phyloP scores from a whole-genome alignment of 192 early-diverging fungal species.

The Umbelopsis isabellina region DNA sequence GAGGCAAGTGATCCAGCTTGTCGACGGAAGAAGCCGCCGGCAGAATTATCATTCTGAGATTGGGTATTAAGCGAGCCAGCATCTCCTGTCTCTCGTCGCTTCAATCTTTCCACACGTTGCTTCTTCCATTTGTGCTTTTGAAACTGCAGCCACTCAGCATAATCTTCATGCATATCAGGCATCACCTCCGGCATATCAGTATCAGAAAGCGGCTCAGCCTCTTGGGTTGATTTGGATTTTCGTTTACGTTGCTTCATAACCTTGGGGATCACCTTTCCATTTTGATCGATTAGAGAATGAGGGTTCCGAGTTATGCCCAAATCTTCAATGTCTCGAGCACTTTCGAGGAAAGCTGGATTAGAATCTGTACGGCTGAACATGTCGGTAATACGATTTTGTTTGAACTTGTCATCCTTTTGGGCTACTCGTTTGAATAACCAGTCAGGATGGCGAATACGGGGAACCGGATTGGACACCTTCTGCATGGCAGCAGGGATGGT shows the following conservation, averaged over 20 bases:
- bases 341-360: conserved; percentile 14
- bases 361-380: conserved; percentile 59
- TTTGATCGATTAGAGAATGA: not conserved
- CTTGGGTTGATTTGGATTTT: conserved; percentile 19
- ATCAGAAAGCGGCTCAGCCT: conserved; percentile 28
- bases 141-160: conserved; percentile 72
- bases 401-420: conserved; percentile 76
- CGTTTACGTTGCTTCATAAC: conserved; percentile 25
- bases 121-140: conserved; percentile 80
- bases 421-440: conserved; percentile 88
- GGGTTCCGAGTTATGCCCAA: conserved; percentile 36
- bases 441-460: conserved; percentile 90
- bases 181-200: conserved; percentile 56
- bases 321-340: conserved; percentile 60
- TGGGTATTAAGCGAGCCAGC: not conserved
- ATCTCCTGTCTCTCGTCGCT: conserved; percentile 41
- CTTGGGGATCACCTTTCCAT: conserved; percentile 3
- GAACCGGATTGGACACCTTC: conserved; percentile 90
- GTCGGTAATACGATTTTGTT: conserved; percentile 86
- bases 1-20: conserved; percentile 68
- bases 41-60: conserved; percentile 7
- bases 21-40: conserved; percentile 69
- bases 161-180: conserved; percentile 72
- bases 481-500: conserved; percentile 99
- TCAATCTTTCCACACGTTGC: conserved; percentile 53